phyloP scores from a whole-genome alignment of 2,329 filamentous ascomycete species.

The Trichoderma aggressivum region DNA sequence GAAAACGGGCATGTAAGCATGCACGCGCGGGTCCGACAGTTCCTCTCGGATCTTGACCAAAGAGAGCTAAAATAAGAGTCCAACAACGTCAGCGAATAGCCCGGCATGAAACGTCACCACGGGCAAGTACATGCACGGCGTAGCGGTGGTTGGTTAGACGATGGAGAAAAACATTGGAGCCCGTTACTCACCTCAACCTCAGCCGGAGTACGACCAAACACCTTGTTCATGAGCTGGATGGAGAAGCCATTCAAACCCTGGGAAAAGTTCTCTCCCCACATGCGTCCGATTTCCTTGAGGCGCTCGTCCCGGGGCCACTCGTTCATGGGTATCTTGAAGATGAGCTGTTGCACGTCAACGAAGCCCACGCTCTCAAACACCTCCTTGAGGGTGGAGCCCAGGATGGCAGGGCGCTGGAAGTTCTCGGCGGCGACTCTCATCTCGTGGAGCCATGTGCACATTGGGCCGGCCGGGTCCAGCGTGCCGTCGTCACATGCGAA shows the following conservation, averaged over 20 bases:
- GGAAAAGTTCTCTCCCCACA: conserved; percentile 44
- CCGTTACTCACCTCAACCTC: conserved; percentile 46
- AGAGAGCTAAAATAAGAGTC: conserved; percentile 36
- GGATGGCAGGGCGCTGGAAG: conserved; percentile 37
- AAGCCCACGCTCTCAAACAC: conserved; percentile 50
- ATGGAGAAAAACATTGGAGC: not conserved
- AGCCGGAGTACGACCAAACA: conserved; percentile 39
- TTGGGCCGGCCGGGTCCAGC: conserved; percentile 35
- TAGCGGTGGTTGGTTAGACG: not conserved
- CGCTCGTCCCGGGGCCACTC: conserved; percentile 48
- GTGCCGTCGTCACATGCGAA: conserved; percentile 46
- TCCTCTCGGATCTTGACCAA: conserved; percentile 50
- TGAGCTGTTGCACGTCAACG: conserved; percentile 49
- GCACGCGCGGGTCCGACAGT: conserved; percentile 43
- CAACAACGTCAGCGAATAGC: not conserved
- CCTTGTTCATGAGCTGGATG: conserved; percentile 40
- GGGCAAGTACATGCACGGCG: not conserved
- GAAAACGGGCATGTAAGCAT: conserved; percentile 48
- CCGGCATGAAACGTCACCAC: not conserved
- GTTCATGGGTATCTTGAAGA: conserved; percentile 54
- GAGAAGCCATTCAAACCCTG: conserved; percentile 45
- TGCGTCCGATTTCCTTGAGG: conserved; percentile 42
- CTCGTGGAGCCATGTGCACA: conserved; percentile 41
- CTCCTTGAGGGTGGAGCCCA: conserved; percentile 34
- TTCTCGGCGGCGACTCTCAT: conserved; percentile 37